phyloP scores from a whole-genome alignment of 2,329 filamentous ascomycete genomes.

The Ceratocystis albifundus region DNA sequence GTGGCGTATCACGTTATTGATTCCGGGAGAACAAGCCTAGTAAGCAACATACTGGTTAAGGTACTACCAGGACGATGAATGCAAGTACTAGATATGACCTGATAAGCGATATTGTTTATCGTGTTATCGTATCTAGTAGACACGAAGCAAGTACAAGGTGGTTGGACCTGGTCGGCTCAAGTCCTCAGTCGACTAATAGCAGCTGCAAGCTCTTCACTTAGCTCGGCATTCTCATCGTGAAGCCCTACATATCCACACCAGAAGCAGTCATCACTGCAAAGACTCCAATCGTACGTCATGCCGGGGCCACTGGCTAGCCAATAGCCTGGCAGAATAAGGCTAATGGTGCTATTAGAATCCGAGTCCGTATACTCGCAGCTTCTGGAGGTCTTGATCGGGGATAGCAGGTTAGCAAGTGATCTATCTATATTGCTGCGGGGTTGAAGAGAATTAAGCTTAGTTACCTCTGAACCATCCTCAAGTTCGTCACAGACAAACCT shows the following conservation, averaged over 20 bases:
- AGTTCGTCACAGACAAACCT: neutral
- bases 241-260: conserved; percentile 3
- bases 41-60: neutral
- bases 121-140: neutral
- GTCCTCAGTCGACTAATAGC: neutral
- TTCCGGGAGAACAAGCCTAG: neutral
- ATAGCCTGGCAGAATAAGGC: no score
- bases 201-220: neutral
- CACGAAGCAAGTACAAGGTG: neutral
- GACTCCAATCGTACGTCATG: neutral
- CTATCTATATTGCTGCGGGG: no score
- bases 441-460: no score
- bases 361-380: neutral
- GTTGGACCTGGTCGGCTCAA: neutral
- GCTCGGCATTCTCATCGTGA: neutral
- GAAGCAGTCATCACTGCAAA: neutral
- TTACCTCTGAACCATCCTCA: no score
- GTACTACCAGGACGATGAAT: neutral
- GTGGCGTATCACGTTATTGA: neutral
- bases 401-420: neutral
- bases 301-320: neutral
- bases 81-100: neutral
- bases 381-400: neutral
- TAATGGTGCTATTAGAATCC: no score
- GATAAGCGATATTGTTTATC: no score